phyloP scores from a whole-genome alignment of 1,284 basidiomycete genomes.

The Moesziomyces parantarcticus region DNA sequence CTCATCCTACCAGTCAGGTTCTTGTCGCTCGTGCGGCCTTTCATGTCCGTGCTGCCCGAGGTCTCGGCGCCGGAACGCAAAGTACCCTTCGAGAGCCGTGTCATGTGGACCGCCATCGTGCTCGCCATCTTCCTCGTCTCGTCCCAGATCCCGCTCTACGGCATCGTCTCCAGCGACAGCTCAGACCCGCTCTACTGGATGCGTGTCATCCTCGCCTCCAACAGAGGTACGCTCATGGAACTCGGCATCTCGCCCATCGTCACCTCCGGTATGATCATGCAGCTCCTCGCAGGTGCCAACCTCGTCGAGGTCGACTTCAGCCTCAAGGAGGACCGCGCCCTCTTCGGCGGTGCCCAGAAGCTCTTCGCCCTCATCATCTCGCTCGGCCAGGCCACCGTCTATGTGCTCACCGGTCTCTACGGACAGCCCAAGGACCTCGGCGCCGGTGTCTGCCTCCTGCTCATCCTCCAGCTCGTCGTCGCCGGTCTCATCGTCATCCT shows the following conservation, averaged over 20 bases:
- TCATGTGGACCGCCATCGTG: slow-evolving; percentile 67
- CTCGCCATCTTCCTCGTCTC: slow-evolving; percentile 67
- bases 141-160: slow-evolving; percentile 67
- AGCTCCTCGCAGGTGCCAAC: slow-evolving; percentile 95
- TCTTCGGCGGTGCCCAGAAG: slow-evolving; percentile 97
- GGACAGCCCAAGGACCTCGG: slow-evolving; percentile 93
- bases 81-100: slow-evolving; percentile 66
- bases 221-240: slow-evolving; percentile 98
- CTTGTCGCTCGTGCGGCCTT: slow-evolving; percentile 67
- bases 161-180: slow-evolving; percentile 67
- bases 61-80: slow-evolving; percentile 67
- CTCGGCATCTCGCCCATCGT: slow-evolving; percentile 97
- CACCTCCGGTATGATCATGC: slow-evolving; percentile 98
- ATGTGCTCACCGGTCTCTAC: slow-evolving; percentile 96
- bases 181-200: slow-evolving; percentile 97
- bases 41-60: slow-evolving; percentile 67
- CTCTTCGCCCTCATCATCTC: slow-evolving; percentile 96
- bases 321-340: slow-evolving; percentile 93
- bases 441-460: slow-evolving; percentile 91
- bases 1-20: slow-evolving; percentile 56
- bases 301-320: slow-evolving; percentile 97
- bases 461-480: slow-evolving; percentile 93
- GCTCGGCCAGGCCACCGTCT: slow-evolving; percentile 95
- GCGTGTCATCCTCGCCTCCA: slow-evolving; percentile 97
- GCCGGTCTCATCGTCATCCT: slow-evolving; percentile 96